Evolutionary conservation across 495 filamentous ascomycete genomes (phyloP).

Genomic region (Lasiosphaeria hispida): DNA sequence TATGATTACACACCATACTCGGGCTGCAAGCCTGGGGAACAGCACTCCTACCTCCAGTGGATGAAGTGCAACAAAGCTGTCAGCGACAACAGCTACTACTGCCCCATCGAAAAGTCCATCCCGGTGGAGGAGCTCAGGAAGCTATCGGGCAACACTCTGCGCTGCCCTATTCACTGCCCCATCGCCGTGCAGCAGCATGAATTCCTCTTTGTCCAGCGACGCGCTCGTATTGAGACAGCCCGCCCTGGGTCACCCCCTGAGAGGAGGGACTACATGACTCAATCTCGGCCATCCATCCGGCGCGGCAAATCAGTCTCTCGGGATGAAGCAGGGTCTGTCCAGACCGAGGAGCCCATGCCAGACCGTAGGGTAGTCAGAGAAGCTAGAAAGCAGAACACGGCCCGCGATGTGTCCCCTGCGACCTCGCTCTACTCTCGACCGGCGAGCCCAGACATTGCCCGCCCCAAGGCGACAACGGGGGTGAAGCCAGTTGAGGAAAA

Average conservation of each 20-base stretch:
- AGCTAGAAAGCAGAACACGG: neutral
- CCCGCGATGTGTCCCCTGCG: neutral
- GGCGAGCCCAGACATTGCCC: neutral
- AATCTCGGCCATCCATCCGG: neutral
- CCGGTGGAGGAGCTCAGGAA: conserved; percentile 22
- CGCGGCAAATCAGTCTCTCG: too few relatives aligned
- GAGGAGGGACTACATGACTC: neutral
- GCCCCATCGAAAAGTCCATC: conserved; percentile 21
- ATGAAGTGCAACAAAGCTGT: conserved; percentile 30
- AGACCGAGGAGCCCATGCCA: neutral
- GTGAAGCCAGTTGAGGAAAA: neutral
- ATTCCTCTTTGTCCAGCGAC: conserved; percentile 14
- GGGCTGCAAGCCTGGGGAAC: conserved; percentile 23
- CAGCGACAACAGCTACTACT: conserved; percentile 23
- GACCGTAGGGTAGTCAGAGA: neutral
- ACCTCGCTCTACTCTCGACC: neutral
- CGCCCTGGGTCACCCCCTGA: too few relatives aligned
- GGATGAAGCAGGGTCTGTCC: too few relatives aligned
- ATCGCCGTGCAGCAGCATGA: conserved; percentile 28
- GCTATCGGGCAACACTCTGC: conserved; percentile 27
- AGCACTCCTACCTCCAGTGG: conserved; percentile 35
- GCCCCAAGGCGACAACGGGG: neutral
- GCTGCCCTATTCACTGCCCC: conserved; percentile 30
- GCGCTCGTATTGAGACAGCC: neutral
- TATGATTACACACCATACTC: conserved; percentile 33